These are phyloP conservation scores for Colletotrichum sublineola DNA, from an alignment of 2,329 filamentous ascomycete species.

Conservation along the genomic window DNA sequence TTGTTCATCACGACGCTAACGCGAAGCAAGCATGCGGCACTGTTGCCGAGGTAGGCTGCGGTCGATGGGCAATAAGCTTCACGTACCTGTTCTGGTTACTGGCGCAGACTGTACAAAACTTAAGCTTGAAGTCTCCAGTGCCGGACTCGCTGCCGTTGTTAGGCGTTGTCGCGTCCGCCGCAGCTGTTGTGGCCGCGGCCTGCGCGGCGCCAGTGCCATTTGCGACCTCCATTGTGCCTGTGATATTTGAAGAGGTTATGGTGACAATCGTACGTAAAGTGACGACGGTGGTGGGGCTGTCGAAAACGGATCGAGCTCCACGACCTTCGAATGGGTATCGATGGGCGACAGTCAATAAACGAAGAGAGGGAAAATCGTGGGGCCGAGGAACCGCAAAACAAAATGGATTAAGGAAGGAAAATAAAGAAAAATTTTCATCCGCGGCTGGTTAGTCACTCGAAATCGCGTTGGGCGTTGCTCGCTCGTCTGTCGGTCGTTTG, in stretches of 20 bases:
- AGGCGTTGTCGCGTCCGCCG: conserved; percentile 48
- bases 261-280: not conserved
- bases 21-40: not conserved
- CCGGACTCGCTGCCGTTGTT: conserved; percentile 61
- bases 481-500: not conserved
- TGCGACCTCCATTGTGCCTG: conserved; percentile 55
- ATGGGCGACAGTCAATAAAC: not conserved
- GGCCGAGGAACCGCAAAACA: conserved; percentile 12
- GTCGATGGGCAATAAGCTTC: not conserved
- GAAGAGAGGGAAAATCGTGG: conserved; percentile 1
- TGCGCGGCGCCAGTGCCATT: conserved; percentile 53
- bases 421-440: not conserved
- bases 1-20: not conserved
- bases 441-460: conserved; percentile 8
- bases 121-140: conserved; percentile 83
- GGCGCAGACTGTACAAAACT: conserved; percentile 98
- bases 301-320: conserved; percentile 6
- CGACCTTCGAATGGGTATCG: conserved; percentile 12
- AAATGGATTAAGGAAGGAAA: not conserved
- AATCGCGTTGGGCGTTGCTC: conserved; percentile 40
- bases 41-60: not conserved
- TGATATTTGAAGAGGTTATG: not conserved
- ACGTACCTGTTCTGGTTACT: conserved; percentile 95
- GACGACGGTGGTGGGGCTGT: conserved; percentile 29
- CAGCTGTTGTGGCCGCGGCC: conserved; percentile 44